These are phyloP conservation scores for Echinochloa phyllopogon DNA, from an alignment of 176 grass and related monocot species.

Conservation along the genomic window DNA sequence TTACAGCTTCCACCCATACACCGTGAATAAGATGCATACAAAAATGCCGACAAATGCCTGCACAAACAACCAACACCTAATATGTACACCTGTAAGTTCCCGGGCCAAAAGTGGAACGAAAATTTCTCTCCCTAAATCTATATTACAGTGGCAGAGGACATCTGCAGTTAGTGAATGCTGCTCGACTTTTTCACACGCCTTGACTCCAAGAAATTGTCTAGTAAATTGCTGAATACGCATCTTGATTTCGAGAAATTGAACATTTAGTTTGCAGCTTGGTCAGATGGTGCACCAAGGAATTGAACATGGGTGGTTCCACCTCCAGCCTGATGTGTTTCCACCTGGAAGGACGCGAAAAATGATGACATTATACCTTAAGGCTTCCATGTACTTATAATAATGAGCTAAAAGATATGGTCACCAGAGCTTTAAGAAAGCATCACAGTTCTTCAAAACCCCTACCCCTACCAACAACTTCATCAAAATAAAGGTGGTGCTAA, in stretches of 20 bases:
- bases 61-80: conserved; percentile 54
- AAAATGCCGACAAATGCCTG: conserved; percentile 51
- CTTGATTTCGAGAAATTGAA: conserved; percentile 36
- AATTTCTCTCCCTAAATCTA: conserved; percentile 46
- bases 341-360: conserved; percentile 44
- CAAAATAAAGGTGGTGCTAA: not conserved
- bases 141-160: conserved; percentile 57
- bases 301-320: conserved; percentile 42
- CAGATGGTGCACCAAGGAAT: conserved; percentile 32
- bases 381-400: conserved; percentile 22
- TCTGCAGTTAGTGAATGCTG: conserved; percentile 37
- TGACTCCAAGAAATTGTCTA: conserved; percentile 23
- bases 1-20: conserved; percentile 55
- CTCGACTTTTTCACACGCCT: conserved; percentile 24
- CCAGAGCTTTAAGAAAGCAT: conserved; percentile 52
- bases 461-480: conserved; percentile 41
- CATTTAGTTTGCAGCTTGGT: conserved; percentile 19
- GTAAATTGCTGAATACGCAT: conserved; percentile 41
- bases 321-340: conserved; percentile 27
- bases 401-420: conserved; percentile 39
- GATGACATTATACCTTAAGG: conserved; percentile 31
- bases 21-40: conserved; percentile 37
- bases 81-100: conserved; percentile 55
- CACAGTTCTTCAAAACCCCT: conserved; percentile 36
- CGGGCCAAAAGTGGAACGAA: not conserved